Evolutionary conservation across 1,139 yeast genomes (phyloP).

Genomic region (Kodamaea sp.): DNA sequence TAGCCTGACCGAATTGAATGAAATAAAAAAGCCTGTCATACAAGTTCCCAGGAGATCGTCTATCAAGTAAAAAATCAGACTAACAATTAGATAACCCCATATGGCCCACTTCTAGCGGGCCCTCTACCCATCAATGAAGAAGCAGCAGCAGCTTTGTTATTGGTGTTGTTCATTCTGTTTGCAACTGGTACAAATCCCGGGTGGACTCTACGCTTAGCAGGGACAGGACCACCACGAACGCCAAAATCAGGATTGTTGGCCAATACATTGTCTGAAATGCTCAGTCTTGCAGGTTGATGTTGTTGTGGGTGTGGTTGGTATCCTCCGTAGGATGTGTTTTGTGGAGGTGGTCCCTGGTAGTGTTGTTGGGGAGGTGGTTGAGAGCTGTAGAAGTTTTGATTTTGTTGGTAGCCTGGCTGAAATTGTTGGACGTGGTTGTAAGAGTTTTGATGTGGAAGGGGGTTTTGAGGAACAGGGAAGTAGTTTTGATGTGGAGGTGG

Average conservation of each 20-base stretch:
- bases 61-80: too few relatives aligned
- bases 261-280: constrained; percentile 50
- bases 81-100: constrained; percentile 11
- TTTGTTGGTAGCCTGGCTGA: constrained; percentile 11
- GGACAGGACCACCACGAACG: constrained; percentile 6
- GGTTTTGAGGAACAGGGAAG: constrained; percentile 17
- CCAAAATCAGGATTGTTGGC: constrained; percentile 55
- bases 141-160: constrained; percentile 12
- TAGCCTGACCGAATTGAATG: neutral
- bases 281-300: constrained; percentile 18
- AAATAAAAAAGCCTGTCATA: neutral
- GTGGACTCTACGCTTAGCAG: constrained; percentile 11
- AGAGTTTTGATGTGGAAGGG: constrained; percentile 5
- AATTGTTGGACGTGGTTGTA: constrained; percentile 4
- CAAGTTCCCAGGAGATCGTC: neutral
- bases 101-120: constrained; percentile 10
- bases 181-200: constrained; percentile 16
- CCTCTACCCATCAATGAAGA: constrained; percentile 20
- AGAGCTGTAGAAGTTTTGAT: constrained; percentile 13
- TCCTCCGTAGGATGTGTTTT: constrained; percentile 3
- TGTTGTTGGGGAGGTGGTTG: constrained; percentile 15
- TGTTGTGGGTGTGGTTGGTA: constrained; percentile 14
- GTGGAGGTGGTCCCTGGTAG: constrained; percentile 7
- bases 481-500: constrained; percentile 8
- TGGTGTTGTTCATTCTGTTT: constrained; percentile 10